Base-by-base conservation (phyloP, 805 yeast genomes). In the Ogataea chonburiensis region DNA sequence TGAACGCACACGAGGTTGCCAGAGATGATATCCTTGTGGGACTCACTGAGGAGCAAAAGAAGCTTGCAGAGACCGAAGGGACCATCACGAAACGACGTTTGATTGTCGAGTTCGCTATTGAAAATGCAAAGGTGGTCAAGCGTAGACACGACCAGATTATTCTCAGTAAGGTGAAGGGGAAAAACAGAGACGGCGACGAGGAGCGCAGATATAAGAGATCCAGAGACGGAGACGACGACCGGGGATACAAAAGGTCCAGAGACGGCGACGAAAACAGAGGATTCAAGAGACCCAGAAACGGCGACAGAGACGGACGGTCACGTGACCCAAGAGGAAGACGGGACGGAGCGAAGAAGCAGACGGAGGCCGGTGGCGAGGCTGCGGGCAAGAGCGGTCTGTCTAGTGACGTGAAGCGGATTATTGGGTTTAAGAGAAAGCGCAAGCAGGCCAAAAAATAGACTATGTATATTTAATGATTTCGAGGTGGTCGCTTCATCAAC, bases 51-150 rank as follows among this genome's bases (percentile, higher is more conserved):
- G 87, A 83, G 31, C 89, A 84, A 53, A 66, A 68, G 58, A 77
- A 77, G 49, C 31, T 58, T 7, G 78, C 77, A 2, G 68, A 70
- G 36, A 48, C 68, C 17, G 88, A 81, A 30, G 76, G 75, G 7
- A 30, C 49, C 5, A 51, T 68, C 24, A 68, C 71, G 37, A 76
- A 75, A 56, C 79, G 96, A 66, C 77, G 86, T 44, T 69, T 93
- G 42, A 86, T 91, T 53, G 98, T 79, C 20, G 98, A 93, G 60
- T 93, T 93, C 68, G 97, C 98, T 5, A 73, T 93, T 52, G 98
- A 93, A 59, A 88, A 93, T 59, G 94, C 97, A 19, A 84, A 85
- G 56, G 96, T 93, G 39, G 81, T 93, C 26, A 86, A 85, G 65
- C 82, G 97, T 64, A 81, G 97, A 68, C 74, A 76, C 43, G 96